These are phyloP conservation scores for Coemansia sp. DNA, from an alignment of 192 early-diverging fungal genomes.

Conservation along the genomic window DNA sequence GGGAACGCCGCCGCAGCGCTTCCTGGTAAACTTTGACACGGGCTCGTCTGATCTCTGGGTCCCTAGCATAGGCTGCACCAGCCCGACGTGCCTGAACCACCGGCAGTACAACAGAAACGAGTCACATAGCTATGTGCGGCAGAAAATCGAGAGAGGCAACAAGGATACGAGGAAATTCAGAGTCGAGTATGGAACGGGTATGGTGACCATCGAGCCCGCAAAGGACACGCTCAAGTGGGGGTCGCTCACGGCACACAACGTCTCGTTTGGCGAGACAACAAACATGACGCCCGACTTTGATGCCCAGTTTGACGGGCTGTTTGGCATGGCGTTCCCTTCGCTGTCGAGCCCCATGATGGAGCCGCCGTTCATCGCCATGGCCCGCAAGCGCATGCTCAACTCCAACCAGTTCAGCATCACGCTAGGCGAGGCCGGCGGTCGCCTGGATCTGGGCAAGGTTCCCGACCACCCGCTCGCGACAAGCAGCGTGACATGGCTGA, in stretches of 20 bases:
- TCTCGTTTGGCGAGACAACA: slow-evolving; percentile 40
- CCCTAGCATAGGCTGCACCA: slow-evolving; percentile 44
- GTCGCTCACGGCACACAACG: slow-evolving; percentile 17
- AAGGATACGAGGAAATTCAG: not conserved
- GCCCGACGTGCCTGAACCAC: slow-evolving; percentile 21
- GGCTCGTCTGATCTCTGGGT: slow-evolving; percentile 72
- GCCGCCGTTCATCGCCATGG: slow-evolving; percentile 39
- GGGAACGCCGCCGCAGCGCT: slow-evolving; percentile 62
- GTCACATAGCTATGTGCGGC: not conserved
- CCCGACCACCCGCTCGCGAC: not conserved
- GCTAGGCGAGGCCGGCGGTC: slow-evolving; percentile 26
- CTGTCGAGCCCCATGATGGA: slow-evolving; percentile 35
- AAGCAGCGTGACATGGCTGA: slow-evolving; percentile 15
- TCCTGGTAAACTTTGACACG: slow-evolving; percentile 66
- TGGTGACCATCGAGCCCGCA: slow-evolving; percentile 31
- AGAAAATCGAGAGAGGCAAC: not conserved
- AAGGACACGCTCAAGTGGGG: slow-evolving; percentile 38
- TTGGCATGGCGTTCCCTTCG: slow-evolving; percentile 44
- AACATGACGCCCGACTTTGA: slow-evolving; percentile 47
- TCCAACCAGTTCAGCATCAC: slow-evolving; percentile 50
- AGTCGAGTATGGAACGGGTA: slow-evolving; percentile 45
- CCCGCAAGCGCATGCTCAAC: slow-evolving; percentile 17
- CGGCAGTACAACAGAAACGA: slow-evolving; percentile 15
- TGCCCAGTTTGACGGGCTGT: slow-evolving; percentile 42
- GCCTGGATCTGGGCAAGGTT: slow-evolving; percentile 30